Conservation (phyloP, 768 basidiomycete genomes). For the Kwoniella newhampshirensis region DNA sequence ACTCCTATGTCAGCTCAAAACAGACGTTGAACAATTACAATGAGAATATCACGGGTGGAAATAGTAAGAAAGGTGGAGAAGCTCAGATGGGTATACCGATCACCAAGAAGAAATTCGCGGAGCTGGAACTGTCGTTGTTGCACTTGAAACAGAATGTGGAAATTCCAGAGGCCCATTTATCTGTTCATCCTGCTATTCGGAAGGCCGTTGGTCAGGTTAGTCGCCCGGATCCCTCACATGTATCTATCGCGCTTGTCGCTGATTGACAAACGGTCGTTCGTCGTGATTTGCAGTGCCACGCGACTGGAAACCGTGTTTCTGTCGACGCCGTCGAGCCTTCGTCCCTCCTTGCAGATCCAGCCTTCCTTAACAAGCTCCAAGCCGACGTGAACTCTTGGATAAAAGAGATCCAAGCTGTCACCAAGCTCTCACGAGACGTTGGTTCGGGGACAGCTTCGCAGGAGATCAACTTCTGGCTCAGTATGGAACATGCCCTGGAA, state of each 20-base stretch:
- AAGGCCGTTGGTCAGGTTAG: slow-evolving; percentile 69
- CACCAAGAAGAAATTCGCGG: slow-evolving; percentile 99
- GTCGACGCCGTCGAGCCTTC: slow-evolving; percentile 74
- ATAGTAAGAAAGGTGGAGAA: slow-evolving; percentile 16
- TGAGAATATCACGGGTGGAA: slow-evolving; percentile 76
- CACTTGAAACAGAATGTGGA: slow-evolving; percentile 99
- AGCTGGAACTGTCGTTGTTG: slow-evolving; percentile 86
- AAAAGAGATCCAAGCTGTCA: slow-evolving; percentile 94
- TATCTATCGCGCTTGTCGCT: not conserved
- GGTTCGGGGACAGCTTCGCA: slow-evolving; percentile 93
- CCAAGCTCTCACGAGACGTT: slow-evolving; percentile 91
- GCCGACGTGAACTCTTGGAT: slow-evolving; percentile 96
- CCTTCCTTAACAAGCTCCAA: slow-evolving; percentile 90
- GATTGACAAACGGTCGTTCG: not conserved
- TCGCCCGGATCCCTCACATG: not conserved
- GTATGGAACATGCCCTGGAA: slow-evolving; percentile 88
- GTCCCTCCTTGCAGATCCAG: slow-evolving; percentile 75
- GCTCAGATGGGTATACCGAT: slow-evolving; percentile 72
- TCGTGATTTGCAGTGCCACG: slow-evolving; percentile 41
- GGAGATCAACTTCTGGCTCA: slow-evolving; percentile 99
- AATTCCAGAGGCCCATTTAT: slow-evolving; percentile 91
- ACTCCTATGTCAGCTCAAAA: slow-evolving; percentile 88
- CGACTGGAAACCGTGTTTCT: slow-evolving; percentile 58
- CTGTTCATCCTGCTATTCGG: slow-evolving; percentile 86
- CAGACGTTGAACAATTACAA: slow-evolving; percentile 65